phyloP scores from a whole-genome alignment of 2,329 filamentous ascomycete genomes.

The Falciphora oryzae region DNA sequence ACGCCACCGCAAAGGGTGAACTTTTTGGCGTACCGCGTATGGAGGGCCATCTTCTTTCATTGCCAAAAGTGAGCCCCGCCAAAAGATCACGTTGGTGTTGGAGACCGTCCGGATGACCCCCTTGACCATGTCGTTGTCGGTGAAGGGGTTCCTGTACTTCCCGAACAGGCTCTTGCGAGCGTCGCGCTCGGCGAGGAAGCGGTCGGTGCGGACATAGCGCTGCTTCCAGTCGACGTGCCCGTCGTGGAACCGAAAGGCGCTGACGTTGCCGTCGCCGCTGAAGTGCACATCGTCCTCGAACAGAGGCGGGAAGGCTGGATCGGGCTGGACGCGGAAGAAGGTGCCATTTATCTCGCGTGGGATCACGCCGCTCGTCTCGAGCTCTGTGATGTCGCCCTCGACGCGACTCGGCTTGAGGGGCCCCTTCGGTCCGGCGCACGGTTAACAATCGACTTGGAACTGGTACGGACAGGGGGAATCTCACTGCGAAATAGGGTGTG shows the following conservation, averaged over 20 bases:
- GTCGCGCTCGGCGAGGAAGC: slow-evolving; percentile 22
- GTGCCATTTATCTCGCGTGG: slow-evolving; percentile 39
- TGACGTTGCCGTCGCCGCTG: slow-evolving; percentile 32
- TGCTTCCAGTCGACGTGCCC: slow-evolving; percentile 37
- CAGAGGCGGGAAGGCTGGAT: slow-evolving; percentile 47
- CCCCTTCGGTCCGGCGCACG: too few relatives aligned
- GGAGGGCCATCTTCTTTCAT: slow-evolving; percentile 50
- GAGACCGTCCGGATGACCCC: slow-evolving; percentile 50
- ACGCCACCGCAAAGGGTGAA: too few relatives aligned
- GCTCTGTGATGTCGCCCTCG: slow-evolving; percentile 18
- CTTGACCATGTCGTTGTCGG: slow-evolving; percentile 48
- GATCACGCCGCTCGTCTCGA: slow-evolving; percentile 25
- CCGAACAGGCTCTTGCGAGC: slow-evolving; percentile 41
- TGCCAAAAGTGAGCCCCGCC: slow-evolving; percentile 48
- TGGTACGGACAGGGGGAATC: too few relatives aligned
- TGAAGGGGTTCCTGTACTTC: slow-evolving; percentile 51
- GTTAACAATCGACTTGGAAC: too few relatives aligned
- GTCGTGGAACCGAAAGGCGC: slow-evolving; percentile 32
- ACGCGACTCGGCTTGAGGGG: slow-evolving; percentile 16
- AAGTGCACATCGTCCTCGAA: slow-evolving; percentile 45
- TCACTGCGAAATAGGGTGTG: slow-evolving; percentile 17
- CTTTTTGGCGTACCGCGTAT: too few relatives aligned
- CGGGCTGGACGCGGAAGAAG: slow-evolving; percentile 46
- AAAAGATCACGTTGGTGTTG: slow-evolving; percentile 57
- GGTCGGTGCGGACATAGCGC: slow-evolving; percentile 36